Evolutionary conservation across 768 basidiomycete genomes (phyloP).

Genomic region (Trametes villosa): DNA sequence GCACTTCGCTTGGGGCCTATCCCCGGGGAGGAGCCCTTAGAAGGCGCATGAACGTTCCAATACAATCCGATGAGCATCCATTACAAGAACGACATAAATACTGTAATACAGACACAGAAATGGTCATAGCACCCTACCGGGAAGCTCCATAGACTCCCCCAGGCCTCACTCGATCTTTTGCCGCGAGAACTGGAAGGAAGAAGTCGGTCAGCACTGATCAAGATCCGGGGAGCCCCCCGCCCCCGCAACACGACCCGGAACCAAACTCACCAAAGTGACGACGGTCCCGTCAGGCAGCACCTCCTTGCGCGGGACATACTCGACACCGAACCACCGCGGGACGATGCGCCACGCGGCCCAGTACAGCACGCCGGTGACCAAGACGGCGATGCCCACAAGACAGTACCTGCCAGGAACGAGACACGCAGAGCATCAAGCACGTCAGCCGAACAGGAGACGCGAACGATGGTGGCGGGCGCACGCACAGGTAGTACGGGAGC

Average conservation of each 20-base stretch:
- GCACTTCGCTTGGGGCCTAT: no score
- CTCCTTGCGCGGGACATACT: conserved; percentile 53
- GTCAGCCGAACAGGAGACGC: background rate
- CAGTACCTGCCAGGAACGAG: no score
- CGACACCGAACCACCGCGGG: conserved; percentile 52
- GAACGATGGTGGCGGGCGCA: background rate
- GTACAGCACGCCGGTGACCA: conserved; percentile 51
- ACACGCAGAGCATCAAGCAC: background rate
- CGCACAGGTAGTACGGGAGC: conserved; percentile 57
- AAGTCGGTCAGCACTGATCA: background rate
- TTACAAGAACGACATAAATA: background rate
- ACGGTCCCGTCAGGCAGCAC: conserved; percentile 55
- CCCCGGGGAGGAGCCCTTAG: no score
- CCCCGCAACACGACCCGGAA: background rate
- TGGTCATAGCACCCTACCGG: background rate
- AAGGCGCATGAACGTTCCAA: no score
- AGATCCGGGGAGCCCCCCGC: background rate
- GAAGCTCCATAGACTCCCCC: background rate
- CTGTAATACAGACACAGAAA: background rate
- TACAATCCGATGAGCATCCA: no score
- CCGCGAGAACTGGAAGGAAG: conserved; percentile 18
- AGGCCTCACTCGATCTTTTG: conserved; percentile 14
- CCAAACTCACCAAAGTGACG: conserved; percentile 48
- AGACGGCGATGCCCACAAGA: conserved; percentile 54
- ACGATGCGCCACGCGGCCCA: conserved; percentile 61